A percentile compares a stretch with the other conserved stretches of the same genome.
These are phyloP conservation scores for Smallanthus sonchifolius DNA, from an alignment of 129 eudicot genomes.

Conservation along the genomic window DNA sequence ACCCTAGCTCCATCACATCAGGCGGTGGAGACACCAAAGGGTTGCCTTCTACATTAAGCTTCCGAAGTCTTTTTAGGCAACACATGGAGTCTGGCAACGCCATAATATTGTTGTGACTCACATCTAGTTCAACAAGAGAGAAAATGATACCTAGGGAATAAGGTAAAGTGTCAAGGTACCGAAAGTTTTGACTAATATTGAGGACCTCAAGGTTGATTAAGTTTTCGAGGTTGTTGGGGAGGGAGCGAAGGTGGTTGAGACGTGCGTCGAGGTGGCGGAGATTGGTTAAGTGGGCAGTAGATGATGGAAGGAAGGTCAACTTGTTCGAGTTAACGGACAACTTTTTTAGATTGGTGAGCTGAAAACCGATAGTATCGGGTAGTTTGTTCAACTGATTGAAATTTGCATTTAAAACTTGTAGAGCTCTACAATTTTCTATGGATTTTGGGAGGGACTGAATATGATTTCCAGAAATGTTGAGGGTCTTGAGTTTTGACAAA, in stretches of 20 bases:
- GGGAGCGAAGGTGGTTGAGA: conserved; percentile 70
- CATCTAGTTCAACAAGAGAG: conserved; percentile 65
- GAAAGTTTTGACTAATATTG: conserved; percentile 89
- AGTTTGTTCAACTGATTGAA: conserved; percentile 62
- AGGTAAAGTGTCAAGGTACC: conserved; percentile 49
- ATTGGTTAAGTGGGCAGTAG: conserved; percentile 72
- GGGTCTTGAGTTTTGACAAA: conserved; percentile 71
- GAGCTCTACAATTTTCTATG: conserved; percentile 53
- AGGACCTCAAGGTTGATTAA: conserved; percentile 64
- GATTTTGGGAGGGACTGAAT: conserved; percentile 66
- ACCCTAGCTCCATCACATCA: conserved; percentile 70
- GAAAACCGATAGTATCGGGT: conserved; percentile 73
- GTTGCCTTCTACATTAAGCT: conserved; percentile 79
- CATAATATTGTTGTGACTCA: conserved; percentile 67
- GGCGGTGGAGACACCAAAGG: conserved; percentile 68
- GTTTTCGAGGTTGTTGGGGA: conserved; percentile 80
- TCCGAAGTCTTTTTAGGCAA: conserved; percentile 57
- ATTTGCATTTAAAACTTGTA: conserved; percentile 77
- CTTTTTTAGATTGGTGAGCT: conserved; percentile 63
- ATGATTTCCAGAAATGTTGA: conserved; percentile 80
- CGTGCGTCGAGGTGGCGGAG: conserved; percentile 76
- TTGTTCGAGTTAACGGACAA: conserved; percentile 82
- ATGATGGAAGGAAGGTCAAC: conserved; percentile 57
- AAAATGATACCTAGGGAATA: conserved; percentile 75
- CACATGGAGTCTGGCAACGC: conserved; percentile 70